These are phyloP conservation scores for Blumeria hordei DNA, from an alignment of 2,329 filamentous ascomycete genomes.

Conservation along the genomic window DNA sequence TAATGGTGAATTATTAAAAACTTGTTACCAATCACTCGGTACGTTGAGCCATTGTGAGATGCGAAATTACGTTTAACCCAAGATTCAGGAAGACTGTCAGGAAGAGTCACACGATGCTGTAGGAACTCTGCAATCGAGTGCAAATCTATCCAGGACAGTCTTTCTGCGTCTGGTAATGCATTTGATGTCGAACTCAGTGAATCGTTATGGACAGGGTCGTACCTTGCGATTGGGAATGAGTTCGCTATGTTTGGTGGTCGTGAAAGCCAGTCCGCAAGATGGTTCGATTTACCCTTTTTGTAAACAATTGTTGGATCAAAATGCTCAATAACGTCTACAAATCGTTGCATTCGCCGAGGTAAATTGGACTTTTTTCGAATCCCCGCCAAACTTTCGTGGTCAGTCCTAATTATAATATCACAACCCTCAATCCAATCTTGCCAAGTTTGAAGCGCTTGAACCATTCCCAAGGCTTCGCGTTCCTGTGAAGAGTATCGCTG, in stretches of 20 bases:
- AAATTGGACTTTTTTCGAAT: not conserved
- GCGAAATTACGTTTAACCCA: not conserved
- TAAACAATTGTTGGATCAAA: constrained; percentile 1
- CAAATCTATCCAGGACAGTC: not conserved
- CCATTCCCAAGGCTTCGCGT: not conserved
- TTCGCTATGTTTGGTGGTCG: not conserved
- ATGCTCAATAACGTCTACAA: not conserved
- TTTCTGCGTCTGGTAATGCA: not conserved
- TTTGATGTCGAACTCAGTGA: not conserved
- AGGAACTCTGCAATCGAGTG: not conserved
- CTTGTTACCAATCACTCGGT: not conserved
- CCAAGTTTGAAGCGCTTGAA: not conserved
- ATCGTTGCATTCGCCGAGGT: not conserved
- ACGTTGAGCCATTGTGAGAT: not conserved
- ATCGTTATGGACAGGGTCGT: not conserved
- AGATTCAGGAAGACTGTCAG: not conserved
- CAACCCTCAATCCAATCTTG: not conserved
- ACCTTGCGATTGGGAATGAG: not conserved
- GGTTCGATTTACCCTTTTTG: not conserved
- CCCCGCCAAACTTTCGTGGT: not conserved
- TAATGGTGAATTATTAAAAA: not conserved
- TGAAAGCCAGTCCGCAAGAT: not conserved
- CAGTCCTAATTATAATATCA: not conserved
- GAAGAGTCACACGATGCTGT: not conserved
- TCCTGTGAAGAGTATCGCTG: not conserved